Base-by-base conservation (phyloP, 176 grass and related monocot species). In the Juncus inflexus region DNA sequence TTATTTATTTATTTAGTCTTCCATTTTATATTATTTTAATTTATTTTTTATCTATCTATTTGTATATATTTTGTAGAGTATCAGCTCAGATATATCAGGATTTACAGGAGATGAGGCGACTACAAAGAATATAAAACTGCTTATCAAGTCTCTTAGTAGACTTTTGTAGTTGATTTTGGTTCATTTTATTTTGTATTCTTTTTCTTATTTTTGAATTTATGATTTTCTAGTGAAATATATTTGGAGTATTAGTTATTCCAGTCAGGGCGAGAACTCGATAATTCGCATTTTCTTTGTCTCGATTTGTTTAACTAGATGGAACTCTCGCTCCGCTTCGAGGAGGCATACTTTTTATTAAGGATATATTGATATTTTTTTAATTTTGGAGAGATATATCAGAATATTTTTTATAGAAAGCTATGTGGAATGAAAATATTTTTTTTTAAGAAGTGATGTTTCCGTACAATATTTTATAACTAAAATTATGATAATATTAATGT, bases 141-240 rank as follows among this genome's bases (percentile, higher is more conserved):
- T 99, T 51, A 92, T 99, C 61, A 92, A 90, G 72, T 99, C 94
- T 51, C 89, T 99, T 4, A 90, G 94, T 81, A 86, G 89, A 76
- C 77, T 99, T 15, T 78, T 99, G 78, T 37, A 42, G 15, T 11
- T 9, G 10, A 74, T 71, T 71, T 70, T 71, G 54, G 55, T 47
- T 47, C 19, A 52, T 43, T 42, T 60, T 7, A 5, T 4, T 71
- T 13, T 38, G 58, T 71, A 59, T 6, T 70, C 40, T 37, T 70
- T 42, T 43, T 55, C n/a, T 15, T 69, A 55, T 69, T 69, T 12
- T 13, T 15, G 51, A 9, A 56, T 15, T 2, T 37, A 15, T 37
- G 40, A 55, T 69, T 36, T 39, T 37, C 40, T 69, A 15, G 50
- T 13, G 38, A n/a, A 54, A 36, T 52, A 10, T 67, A 50, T 36